Percentiles rank a stretch among this genome's conserved stretches.
Evolutionary conservation across 768 basidiomycete species (phyloP).

Genomic region (Cubamyces sp.): DNA sequence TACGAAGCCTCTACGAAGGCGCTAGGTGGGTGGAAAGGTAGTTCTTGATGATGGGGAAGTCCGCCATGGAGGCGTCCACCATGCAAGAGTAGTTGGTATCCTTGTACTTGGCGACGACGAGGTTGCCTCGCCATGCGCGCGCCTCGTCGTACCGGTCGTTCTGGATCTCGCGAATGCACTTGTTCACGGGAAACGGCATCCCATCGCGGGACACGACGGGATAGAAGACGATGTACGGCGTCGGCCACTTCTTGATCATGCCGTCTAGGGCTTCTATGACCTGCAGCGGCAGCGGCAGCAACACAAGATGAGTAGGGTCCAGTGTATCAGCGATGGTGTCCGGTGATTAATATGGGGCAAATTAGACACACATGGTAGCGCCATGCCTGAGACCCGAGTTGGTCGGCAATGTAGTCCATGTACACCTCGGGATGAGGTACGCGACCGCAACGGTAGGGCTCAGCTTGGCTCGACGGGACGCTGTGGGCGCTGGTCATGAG

Average conservation of each 20-base stretch:
- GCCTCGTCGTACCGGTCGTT: constrained; percentile 62
- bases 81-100: constrained; percentile 52
- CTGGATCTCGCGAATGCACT: constrained; percentile 75
- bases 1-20: constrained; percentile 45
- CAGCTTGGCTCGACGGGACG: constrained; percentile 19
- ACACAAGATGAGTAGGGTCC: constrained; percentile 18
- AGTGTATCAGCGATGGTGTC: constrained; percentile 21
- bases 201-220: constrained; percentile 76
- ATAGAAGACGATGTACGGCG: constrained; percentile 84
- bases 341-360: constrained; percentile 16
- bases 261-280: constrained; percentile 75
- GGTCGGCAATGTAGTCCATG: constrained; percentile 86
- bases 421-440: constrained; percentile 84
- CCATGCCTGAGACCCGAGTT: constrained; percentile 69
- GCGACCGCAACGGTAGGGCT: constrained; percentile 51
- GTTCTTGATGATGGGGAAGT: constrained; percentile 82
- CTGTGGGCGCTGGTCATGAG: constrained; percentile 70
- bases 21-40: constrained; percentile 71
- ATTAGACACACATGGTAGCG: constrained; percentile 60
- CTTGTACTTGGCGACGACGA: constrained; percentile 73
- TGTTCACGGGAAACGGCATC: constrained; percentile 83
- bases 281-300: constrained; percentile 50
- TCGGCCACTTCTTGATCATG: constrained; percentile 77
- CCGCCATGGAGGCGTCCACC: constrained; percentile 80
- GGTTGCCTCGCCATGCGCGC: constrained; percentile 78